Evolutionary conservation across 2,329 filamentous ascomycete genomes (phyloP).

Genomic region (Orbilia blumenaviensis): DNA sequence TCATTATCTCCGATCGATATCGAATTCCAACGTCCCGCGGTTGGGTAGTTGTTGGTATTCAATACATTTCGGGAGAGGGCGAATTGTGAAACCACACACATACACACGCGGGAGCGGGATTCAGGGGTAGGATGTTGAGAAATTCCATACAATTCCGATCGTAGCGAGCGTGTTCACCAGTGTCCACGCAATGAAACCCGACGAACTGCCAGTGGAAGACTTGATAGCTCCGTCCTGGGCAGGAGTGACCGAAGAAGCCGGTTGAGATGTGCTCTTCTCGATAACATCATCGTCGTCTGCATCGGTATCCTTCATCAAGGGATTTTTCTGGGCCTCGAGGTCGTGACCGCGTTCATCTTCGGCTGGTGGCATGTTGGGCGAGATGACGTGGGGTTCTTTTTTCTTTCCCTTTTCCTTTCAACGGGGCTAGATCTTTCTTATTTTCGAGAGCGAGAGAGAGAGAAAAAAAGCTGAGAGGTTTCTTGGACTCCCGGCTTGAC

Average conservation of each 20-base stretch:
- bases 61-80: too few species aligned
- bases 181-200: slow-evolving; percentile 66
- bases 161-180: slow-evolving; percentile 71
- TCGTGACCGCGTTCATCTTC: slow-evolving; percentile 49
- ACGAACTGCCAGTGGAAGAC: slow-evolving; percentile 33
- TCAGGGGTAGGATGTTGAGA: background rate
- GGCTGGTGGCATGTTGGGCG: slow-evolving; percentile 30
- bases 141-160: slow-evolving; percentile 69
- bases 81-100: background rate
- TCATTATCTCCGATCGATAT: too few species aligned
- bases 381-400: slow-evolving; percentile 10
- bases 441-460: background rate
- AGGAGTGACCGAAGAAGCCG: slow-evolving; percentile 24
- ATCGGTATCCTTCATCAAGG: slow-evolving; percentile 44
- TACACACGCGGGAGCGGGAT: slow-evolving; percentile 21
- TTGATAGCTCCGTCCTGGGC: slow-evolving; percentile 41
- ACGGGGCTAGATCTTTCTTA: background rate
- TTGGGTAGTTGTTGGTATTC: background rate
- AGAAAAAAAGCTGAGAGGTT: background rate
- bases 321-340: slow-evolving; percentile 47
- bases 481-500: background rate
- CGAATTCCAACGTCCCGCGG: background rate
- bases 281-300: slow-evolving; percentile 35
- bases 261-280: slow-evolving; percentile 36
- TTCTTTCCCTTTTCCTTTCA: background rate